Base-by-base conservation (phyloP, 495 filamentous ascomycete genomes). In the Achaetomiella virescens region DNA sequence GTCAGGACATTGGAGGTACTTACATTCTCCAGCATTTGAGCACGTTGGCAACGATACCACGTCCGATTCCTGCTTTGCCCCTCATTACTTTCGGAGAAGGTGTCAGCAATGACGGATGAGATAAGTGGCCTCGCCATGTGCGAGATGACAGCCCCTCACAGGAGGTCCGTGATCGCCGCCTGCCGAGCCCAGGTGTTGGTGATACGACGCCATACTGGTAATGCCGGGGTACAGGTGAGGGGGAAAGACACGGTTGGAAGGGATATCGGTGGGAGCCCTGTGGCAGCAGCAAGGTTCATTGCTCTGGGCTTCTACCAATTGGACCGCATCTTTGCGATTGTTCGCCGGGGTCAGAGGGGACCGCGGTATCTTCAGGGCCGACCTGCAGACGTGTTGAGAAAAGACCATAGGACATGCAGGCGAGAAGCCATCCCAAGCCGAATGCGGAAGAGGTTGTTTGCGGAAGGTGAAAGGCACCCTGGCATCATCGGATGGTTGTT, bases 191-290 rank as follows among this genome's bases (percentile, higher is more conserved):
- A 25, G 36, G 11, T 14, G 50, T 53, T 53, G 57, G 57, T 59
- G 50, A 59, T 59, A 58, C 56, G 56, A 54, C 56, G 41, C 49
- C 56, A 53, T 33, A 43, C 27, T 31, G 27, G 27, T 31, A 5
- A n/a, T 53, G 25, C 38, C n/a, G 17, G 37, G 37, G 11, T 24
- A 17, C 20, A 14, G 22, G 2, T n/a, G 49, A 43, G 37, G 29
- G 22, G 17, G 50, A 14, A 41, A 38, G 36, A 38, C 37, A 15
- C 37, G 36, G 24, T 42, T 11, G 49, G 31, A 37, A 31, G 24
- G 40, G 40, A 25, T 22, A 12, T 11, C 18, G 29, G 7, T 25
- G 27, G 17, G 7, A n/a, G 11, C 7, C 25, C 25, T 25, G 42
- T 43, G 37, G 20, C 37, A n/a, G 37, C 49, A 33, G 29, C 5